Base-by-base conservation (phyloP, 2,329 filamentous ascomycete species). In the Tolypocladium pustulatum region DNA sequence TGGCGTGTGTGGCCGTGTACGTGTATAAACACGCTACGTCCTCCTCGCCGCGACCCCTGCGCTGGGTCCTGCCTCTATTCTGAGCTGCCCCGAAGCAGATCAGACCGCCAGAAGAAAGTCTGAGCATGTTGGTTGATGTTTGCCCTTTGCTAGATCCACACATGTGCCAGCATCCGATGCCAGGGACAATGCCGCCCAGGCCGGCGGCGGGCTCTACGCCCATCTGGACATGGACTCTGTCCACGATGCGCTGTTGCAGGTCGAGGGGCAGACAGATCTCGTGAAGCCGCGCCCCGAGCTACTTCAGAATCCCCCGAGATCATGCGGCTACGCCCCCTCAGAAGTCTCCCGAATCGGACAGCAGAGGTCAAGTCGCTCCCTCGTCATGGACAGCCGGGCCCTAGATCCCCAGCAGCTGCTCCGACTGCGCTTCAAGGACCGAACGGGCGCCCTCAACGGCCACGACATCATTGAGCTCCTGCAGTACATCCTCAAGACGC, bases 211-310 rank as follows among this genome's bases (percentile, higher is more conserved):
- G 0, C 65, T 71, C 20, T 75, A 75, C 55, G 67, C 71, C 27
- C 72, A 75, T 58, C 69, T 75, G n/a, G 71, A 71, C 52, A 65
- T 72, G 30, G 66, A 68, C 40, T 61, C 66, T 6, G 64, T 74
- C 13, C 67, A 71, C 52, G 69, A 73, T 59, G 72, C 68, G 27
- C 67, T 75, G 38, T 57, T 71, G 32, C 66, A 67, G 51, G 63
- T 75, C 12, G 72, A 73, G 37, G 63, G 60, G 15, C 60, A 49
- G 22, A 15, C 58, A 10, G 62, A 60, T 43, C 52, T 51, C 15
- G 58, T 22, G 8, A 55, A 41, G 13, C 46, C 15, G 17, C 27
- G 13, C 2, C 49, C 34, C 1, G 51, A 25, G 25, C 22, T 1
- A 4, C 17, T 41, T 4, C 40, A 25, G 3, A 25, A 4, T 9